These are phyloP conservation scores for Amphirosellinia nigrospora DNA, from an alignment of 495 filamentous ascomycete species.

Conservation along the genomic window DNA sequence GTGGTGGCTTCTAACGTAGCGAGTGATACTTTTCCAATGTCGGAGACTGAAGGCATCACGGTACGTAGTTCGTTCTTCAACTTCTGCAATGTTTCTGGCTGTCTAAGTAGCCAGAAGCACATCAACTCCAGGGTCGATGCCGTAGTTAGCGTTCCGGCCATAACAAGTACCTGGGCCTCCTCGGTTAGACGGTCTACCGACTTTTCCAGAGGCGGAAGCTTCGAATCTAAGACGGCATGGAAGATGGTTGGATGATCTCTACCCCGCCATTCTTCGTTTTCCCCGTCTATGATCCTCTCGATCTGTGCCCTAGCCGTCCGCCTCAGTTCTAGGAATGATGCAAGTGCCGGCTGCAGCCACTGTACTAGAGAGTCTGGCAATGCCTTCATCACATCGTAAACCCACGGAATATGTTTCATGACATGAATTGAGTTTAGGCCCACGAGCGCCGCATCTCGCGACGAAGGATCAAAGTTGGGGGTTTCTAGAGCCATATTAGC, in stretches of 20 bases:
- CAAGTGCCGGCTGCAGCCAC: slow-evolving; percentile 20
- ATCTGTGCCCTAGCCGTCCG: slow-evolving; percentile 14
- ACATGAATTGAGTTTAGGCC: slow-evolving; percentile 15
- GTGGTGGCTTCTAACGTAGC: slow-evolving; percentile 51
- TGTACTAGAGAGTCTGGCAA: slow-evolving; percentile 25
- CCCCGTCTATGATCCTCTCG: not conserved
- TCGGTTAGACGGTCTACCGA: slow-evolving; percentile 41
- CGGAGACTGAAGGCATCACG: slow-evolving; percentile 28
- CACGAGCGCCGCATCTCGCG: slow-evolving; percentile 6
- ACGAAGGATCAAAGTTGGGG: slow-evolving; percentile 9
- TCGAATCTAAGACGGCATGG: slow-evolving; percentile 47
- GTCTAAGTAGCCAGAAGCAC: slow-evolving; percentile 47
- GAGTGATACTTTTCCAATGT: slow-evolving; percentile 11
- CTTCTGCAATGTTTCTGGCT: slow-evolving; percentile 38
- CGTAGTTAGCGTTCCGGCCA: slow-evolving; percentile 56
- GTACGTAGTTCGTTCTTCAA: slow-evolving; percentile 44
- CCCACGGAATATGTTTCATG: slow-evolving; percentile 17
- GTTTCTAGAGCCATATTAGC: slow-evolving; percentile 1
- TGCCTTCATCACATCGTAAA: slow-evolving; percentile 26
- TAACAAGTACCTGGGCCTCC: slow-evolving; percentile 52
- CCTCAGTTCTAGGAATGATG: slow-evolving; percentile 28
- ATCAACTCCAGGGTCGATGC: slow-evolving; percentile 45
- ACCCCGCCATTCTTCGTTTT: slow-evolving; percentile 14
- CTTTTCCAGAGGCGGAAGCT: slow-evolving; percentile 45
- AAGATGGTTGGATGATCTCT: slow-evolving; percentile 47